These are phyloP conservation scores for Dactylella cylindrospora DNA, from an alignment of 2,329 filamentous ascomycete genomes.

Conservation along the genomic window DNA sequence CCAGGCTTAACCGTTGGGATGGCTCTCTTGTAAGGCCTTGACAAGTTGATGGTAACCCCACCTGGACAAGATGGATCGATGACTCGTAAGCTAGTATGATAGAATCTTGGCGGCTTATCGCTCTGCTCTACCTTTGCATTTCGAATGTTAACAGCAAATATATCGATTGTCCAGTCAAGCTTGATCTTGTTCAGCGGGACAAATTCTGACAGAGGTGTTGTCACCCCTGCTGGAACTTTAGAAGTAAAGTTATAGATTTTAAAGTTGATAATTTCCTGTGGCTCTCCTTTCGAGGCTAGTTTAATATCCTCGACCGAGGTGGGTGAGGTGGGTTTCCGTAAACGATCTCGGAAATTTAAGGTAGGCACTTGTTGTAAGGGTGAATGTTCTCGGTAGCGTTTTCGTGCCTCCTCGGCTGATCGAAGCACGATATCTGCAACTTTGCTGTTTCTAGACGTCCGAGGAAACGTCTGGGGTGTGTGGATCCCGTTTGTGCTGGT, in stretches of 20 bases:
- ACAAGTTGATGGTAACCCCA: conserved; percentile 45
- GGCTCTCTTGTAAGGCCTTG: conserved; percentile 46
- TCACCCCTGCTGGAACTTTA: conserved; percentile 13
- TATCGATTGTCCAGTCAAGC: conserved; percentile 46
- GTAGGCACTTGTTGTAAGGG: no score
- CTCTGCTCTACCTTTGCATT: conserved; percentile 29
- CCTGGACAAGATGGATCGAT: conserved; percentile 46
- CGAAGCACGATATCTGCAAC: no score
- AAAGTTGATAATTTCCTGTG: conserved; percentile 15
- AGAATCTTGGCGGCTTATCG: conserved; percentile 45
- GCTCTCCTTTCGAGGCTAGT: conserved; percentile 8
- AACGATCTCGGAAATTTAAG: no score
- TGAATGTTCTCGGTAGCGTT: no score
- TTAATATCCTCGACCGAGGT: no score
- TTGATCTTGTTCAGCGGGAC: conserved; percentile 41
- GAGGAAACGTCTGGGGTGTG: no score
- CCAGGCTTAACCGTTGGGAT: conserved; percentile 46
- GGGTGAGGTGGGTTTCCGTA: no score
- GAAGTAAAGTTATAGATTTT: conserved; percentile 13
- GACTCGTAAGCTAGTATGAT: conserved; percentile 44
- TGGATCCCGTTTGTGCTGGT: no score
- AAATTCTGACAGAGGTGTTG: conserved; percentile 47
- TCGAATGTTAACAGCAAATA: conserved; percentile 46
- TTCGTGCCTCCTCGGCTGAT: no score
- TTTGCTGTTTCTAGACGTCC: no score